Base-by-base conservation (phyloP, 768 basidiomycete genomes). In the Tricholoma terreum region DNA sequence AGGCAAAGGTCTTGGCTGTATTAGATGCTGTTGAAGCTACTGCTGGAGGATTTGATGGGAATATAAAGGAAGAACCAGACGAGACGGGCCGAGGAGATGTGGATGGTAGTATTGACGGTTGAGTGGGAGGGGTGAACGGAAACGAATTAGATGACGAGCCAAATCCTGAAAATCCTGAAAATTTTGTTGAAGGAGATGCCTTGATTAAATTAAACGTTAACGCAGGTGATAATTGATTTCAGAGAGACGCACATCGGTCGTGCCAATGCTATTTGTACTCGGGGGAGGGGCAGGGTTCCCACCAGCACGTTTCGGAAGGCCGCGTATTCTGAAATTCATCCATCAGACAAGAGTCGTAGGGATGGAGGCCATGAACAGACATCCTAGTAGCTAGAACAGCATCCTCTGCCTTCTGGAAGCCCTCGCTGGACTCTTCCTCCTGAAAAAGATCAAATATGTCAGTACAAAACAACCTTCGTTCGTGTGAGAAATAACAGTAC, bases 351-450 rank as follows among this genome's bases (percentile, higher is more conserved):
- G 30, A 30, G 48, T 19, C 36, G 30, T 24, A 27, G 40, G 31
- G 33, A 58, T 21, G 48, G n/a, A 15, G 36, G 35, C n/a, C 15
- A 56, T 50, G 55, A 33, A 72, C 85, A 46, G 64, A 90, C 89
- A 73, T 76, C 77, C 89, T 77, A 27, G 64, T 75, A 31, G 80
- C 80, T 33, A 91, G 71, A 33, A 73, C 69, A 30, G 74, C 65
- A 19, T 86, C 84, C 60, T 85, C 81, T 50, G 90, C 89, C 68
- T 78, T 84, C 61, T 75, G 75, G 65, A 90, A 82, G 49, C 80
- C 74, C 42, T 68, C 66, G 45, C 64, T 67, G 49, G 70, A 69
- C 54, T 69, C 71, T 67, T 82, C 80, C 82, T 84, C 62, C 27
- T 30, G 19, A 30, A 55, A 59, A 9, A 58, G 22, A 35, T 46